Conservation (phyloP, 495 filamentous ascomycete genomes). For the Chaetomium cochliodes region DNA sequence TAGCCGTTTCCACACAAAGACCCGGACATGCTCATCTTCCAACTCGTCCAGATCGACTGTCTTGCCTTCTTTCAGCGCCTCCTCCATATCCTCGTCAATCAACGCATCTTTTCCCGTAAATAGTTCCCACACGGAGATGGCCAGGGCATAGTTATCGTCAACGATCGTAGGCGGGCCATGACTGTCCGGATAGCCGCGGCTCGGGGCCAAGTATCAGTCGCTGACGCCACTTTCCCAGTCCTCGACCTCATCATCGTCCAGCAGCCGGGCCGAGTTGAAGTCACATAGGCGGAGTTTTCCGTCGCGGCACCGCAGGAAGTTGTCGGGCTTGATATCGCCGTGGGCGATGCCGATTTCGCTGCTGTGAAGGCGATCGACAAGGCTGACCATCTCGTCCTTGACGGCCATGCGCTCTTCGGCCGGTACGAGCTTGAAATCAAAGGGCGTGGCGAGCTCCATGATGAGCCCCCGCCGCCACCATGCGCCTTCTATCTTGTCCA, state of each 20-base stretch:
- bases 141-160: constrained; percentile 1
- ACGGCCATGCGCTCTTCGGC: not conserved
- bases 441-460: constrained; percentile 7
- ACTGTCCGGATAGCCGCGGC: not conserved
- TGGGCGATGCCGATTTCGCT: constrained; percentile 2
- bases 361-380: constrained; percentile 2
- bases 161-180: not conserved
- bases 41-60: not conserved
- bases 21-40: constrained; percentile 1
- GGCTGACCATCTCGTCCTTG: constrained; percentile 9
- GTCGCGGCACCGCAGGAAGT: constrained; percentile 3
- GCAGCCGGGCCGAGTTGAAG: not conserved
- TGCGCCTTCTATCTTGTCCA: not conserved
- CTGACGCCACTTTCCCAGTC: not conserved
- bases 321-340: constrained; percentile 5
- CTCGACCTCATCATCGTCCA: not conserved
- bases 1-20: not conserved
- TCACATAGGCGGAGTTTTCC: constrained; percentile 1
- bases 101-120: not conserved
- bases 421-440: constrained; percentile 5
- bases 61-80: not conserved
- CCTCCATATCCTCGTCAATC: not conserved
- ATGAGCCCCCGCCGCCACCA: not conserved
- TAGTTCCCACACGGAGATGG: constrained; percentile 4
- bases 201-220: constrained; percentile 2